Evolutionary conservation across 176 grass and related monocot genomes (phyloP).

Genomic region (Urochloa ruziziensis): DNA sequence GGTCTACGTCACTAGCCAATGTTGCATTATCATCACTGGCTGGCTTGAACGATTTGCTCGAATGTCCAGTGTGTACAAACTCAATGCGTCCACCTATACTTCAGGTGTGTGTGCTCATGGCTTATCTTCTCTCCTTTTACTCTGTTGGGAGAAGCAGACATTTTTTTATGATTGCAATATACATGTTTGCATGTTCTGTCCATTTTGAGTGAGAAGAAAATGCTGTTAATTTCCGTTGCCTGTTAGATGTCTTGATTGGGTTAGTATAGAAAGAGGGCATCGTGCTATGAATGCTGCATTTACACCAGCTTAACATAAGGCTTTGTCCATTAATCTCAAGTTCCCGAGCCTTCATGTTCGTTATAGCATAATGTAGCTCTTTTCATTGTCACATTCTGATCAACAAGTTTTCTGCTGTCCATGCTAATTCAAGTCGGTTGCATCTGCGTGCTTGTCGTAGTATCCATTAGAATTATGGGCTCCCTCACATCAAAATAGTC

Average conservation of each 20-base stretch:
- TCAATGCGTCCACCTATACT: conserved; percentile 73
- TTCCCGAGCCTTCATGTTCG: not conserved
- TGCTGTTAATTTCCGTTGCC: not conserved
- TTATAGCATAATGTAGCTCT: not conserved
- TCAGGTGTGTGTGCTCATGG: conserved; percentile 38
- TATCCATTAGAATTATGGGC: conserved; percentile 12
- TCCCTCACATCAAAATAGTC: not conserved
- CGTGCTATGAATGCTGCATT: not conserved
- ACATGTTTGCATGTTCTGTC: not conserved
- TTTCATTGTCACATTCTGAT: not conserved
- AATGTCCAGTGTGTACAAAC: conserved; percentile 65
- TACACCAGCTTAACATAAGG: not conserved
- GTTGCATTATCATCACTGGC: conserved; percentile 45
- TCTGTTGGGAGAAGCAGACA: not conserved
- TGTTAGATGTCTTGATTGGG: not conserved
- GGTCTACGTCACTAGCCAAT: conserved; percentile 32
- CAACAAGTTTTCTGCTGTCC: not conserved
- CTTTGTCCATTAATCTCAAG: not conserved
- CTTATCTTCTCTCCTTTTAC: conserved; percentile 4
- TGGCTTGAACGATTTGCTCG: conserved; percentile 58
- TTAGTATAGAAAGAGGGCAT: not conserved
- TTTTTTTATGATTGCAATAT: not conserved
- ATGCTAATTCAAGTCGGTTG: not conserved
- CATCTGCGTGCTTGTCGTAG: not conserved
- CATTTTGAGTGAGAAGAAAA: conserved; percentile 4